Evolutionary conservation across 2,329 filamentous ascomycete genomes (phyloP).

Genomic region (Colletotrichum magnum): DNA sequence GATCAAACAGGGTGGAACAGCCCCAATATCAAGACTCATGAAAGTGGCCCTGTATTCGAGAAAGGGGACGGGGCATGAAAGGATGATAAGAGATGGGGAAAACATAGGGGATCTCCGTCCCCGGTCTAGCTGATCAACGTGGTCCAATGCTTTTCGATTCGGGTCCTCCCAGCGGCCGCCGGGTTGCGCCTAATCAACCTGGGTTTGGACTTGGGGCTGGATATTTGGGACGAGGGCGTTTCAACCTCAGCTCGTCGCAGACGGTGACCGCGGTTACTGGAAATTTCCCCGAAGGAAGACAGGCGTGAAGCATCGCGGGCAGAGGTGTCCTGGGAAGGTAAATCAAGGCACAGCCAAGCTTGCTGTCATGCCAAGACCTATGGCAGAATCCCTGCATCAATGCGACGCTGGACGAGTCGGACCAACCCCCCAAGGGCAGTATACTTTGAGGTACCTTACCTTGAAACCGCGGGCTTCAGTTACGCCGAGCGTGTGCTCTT

Average conservation of each 20-base stretch:
- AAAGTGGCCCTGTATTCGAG: not conserved
- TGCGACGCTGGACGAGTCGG: conserved; percentile 19
- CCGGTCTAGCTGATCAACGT: conserved; percentile 18
- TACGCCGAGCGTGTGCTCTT: conserved; percentile 2
- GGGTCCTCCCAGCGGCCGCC: conserved; percentile 1
- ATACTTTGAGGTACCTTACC: not conserved
- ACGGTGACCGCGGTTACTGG: not conserved
- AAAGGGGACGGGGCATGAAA: conserved; percentile 1
- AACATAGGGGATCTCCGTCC: conserved; percentile 16
- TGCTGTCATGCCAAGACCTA: conserved; percentile 39
- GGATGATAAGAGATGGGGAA: conserved; percentile 18
- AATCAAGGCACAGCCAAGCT: conserved; percentile 38
- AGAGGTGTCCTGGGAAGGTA: not conserved
- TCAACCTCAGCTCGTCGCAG: conserved; percentile 31
- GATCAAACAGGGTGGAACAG: conserved; percentile 9
- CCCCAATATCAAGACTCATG: conserved; percentile 17
- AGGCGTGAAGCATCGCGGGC: not conserved
- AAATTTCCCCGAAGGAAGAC: not conserved
- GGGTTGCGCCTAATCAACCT: conserved; percentile 10
- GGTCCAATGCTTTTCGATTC: conserved; percentile 15
- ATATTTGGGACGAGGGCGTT: conserved; percentile 33
- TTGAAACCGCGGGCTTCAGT: conserved; percentile 28
- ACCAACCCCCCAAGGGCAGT: too few species aligned
- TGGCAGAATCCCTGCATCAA: conserved; percentile 23
- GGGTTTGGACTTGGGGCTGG: conserved; percentile 10